Percentiles rank a stretch among this genome's conserved stretches.
These are phyloP conservation scores for Besnoitia besnoiti DNA, from an alignment of 169 alveolate species.

Conservation along the genomic window DNA sequence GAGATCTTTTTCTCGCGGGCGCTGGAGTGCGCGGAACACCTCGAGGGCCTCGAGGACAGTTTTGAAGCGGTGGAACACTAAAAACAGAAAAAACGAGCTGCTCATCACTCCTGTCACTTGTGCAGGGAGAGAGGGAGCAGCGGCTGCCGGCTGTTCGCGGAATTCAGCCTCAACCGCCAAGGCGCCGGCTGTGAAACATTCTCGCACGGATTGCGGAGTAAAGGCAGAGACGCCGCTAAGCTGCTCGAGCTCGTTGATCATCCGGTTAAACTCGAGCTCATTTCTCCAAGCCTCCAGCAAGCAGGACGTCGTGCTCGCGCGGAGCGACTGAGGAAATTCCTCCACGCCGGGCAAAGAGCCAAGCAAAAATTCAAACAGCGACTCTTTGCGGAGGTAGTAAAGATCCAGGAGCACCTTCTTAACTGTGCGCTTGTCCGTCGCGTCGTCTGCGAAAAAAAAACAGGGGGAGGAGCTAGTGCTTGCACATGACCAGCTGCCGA, in stretches of 20 bases:
- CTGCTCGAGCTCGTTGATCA: not conserved
- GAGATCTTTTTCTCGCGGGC: not conserved
- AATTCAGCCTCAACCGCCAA: not conserved
- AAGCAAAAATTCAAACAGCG: constrained; percentile 11
- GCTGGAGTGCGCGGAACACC: not conserved
- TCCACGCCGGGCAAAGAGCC: not conserved
- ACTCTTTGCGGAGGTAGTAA: not conserved
- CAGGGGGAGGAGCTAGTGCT: not conserved
- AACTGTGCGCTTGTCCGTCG: not conserved
- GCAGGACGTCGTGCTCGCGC: not conserved
- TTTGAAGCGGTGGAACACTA: not conserved
- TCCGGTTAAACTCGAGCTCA: not conserved
- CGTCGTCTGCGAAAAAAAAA: not conserved
- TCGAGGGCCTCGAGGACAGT: constrained; percentile 3
- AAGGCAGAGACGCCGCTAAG: not conserved
- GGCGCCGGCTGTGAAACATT: not conserved
- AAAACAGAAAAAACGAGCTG: not conserved
- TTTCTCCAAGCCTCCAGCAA: not conserved
- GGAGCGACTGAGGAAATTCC: not conserved
- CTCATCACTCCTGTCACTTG: not conserved
- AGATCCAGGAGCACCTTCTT: not conserved
- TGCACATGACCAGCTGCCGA: too few species aligned
- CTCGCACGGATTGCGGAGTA: not conserved
- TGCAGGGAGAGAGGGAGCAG: not conserved
- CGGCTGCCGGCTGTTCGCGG: not conserved